Percentiles rank a stretch among this genome's conserved stretches.
phyloP scores from a whole-genome alignment of 176 grass and related monocot species.

The Eremochloa ophiuroides region DNA sequence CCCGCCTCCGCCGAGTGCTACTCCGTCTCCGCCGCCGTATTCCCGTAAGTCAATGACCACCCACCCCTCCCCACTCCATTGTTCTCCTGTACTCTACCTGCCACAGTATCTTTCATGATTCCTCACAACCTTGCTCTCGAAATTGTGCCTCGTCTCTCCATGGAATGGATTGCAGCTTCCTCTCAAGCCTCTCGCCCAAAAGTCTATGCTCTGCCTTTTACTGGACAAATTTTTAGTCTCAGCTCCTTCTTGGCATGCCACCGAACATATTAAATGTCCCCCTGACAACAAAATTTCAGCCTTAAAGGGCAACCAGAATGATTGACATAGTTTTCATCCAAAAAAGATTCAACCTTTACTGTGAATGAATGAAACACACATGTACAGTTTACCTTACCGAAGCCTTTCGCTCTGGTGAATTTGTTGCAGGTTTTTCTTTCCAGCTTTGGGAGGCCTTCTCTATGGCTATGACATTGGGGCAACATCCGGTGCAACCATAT shows the following conservation, averaged over 20 bases:
- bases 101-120: not conserved
- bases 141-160: not conserved
- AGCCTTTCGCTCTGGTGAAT: not conserved
- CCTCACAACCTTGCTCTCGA: not conserved
- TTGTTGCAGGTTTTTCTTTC: conserved; percentile 75
- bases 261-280: not conserved
- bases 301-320: not conserved
- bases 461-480: conserved; percentile 98
- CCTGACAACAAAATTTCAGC: not conserved
- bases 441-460: conserved; percentile 82
- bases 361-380: not conserved
- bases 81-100: not conserved
- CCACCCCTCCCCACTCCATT: not conserved
- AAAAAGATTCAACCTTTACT: not conserved
- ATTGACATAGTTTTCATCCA: no score
- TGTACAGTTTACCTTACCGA: not conserved
- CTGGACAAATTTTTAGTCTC: not conserved
- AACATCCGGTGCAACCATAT: conserved; percentile 89
- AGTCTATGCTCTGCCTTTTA: not conserved
- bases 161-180: not conserved
- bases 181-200: not conserved
- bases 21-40: conserved; percentile 46
- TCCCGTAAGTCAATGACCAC: conserved; percentile 40
- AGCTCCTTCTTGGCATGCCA: not conserved
- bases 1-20: conserved; percentile 38